A percentile compares a stretch with the other conserved stretches of the same genome.
Conservation (phyloP, 192 early-diverging fungal genomes). For the Backusella macrospora region DNA sequence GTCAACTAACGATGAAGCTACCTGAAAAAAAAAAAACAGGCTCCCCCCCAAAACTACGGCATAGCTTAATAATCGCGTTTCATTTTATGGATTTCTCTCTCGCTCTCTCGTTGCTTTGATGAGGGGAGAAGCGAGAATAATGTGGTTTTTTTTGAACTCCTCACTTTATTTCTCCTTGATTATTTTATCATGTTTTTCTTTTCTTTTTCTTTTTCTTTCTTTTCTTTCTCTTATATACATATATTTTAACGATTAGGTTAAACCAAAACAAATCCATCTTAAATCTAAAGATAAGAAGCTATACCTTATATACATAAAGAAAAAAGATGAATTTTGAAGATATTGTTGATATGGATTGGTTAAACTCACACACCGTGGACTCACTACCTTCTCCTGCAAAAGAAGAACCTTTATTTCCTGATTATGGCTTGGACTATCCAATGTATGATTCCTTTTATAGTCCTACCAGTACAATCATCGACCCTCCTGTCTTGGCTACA, state of each 20-base stretch:
- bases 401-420: not conserved
- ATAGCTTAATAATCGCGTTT: not conserved
- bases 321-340: slow-evolving; percentile 38
- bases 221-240: not conserved
- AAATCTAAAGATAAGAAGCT: no score
- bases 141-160: slow-evolving; percentile 13
- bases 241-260: not conserved
- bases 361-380: slow-evolving; percentile 32
- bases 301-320: no score
- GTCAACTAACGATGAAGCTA: no score
- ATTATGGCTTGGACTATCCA: not conserved
- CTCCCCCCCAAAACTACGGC: not conserved
- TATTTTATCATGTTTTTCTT: slow-evolving; percentile 6
- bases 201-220: slow-evolving; percentile 16
- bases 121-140: slow-evolving; percentile 3
- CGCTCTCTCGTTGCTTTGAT: no score
- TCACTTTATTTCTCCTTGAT: not conserved
- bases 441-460: not conserved
- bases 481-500: not conserved
- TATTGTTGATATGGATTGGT: slow-evolving; percentile 46
- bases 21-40: no score
- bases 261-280: no score
- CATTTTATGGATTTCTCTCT: not conserved
- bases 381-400: slow-evolving; percentile 17
- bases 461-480: not conserved